Evolutionary conservation across 2,329 filamentous ascomycete genomes (phyloP).

Genomic region (Colletotrichum zoysiae): DNA sequence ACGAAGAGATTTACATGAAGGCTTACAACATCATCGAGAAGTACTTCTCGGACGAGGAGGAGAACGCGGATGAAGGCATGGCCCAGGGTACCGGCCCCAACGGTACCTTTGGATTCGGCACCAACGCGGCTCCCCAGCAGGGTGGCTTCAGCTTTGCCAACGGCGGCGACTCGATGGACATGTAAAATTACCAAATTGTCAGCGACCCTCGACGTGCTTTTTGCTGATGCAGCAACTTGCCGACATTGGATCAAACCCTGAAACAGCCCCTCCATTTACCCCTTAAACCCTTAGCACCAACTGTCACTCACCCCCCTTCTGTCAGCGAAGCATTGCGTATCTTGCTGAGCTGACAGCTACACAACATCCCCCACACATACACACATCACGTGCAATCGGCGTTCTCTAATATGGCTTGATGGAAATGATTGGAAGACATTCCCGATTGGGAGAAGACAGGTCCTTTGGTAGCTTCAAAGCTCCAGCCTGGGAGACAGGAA

Average conservation of each 20-base stretch:
- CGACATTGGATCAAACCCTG: constrained; percentile 12
- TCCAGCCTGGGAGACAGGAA: constrained; percentile 63
- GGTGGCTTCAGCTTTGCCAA: constrained; percentile 96
- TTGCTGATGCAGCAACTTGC: constrained; percentile 22
- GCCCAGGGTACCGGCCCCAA: constrained; percentile 77
- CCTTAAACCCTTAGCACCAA: constrained; percentile 28
- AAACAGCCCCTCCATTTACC: constrained; percentile 15
- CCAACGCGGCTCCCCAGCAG: constrained; percentile 71
- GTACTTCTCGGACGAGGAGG: constrained; percentile 99
- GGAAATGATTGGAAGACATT: constrained; percentile 49
- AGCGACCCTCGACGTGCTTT: constrained; percentile 16
- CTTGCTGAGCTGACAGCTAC: constrained; percentile 33
- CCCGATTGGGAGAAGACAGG: constrained; percentile 52
- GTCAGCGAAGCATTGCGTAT: constrained; percentile 28
- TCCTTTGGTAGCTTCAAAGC: constrained; percentile 75
- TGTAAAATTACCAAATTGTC: constrained; percentile 58
- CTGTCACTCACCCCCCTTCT: constrained; percentile 30
- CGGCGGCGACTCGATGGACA: constrained; percentile 74
- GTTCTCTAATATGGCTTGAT: constrained; percentile 55
- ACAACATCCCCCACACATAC: constrained; percentile 43
- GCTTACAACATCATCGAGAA: constrained; percentile 99
- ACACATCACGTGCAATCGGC: constrained; percentile 40
- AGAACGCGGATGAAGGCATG: constrained; percentile 85
- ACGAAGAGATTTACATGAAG: constrained; percentile 99
- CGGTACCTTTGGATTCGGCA: constrained; percentile 84